phyloP scores from a whole-genome alignment of 148 eudicot genomes.

The Silene latifolia region DNA sequence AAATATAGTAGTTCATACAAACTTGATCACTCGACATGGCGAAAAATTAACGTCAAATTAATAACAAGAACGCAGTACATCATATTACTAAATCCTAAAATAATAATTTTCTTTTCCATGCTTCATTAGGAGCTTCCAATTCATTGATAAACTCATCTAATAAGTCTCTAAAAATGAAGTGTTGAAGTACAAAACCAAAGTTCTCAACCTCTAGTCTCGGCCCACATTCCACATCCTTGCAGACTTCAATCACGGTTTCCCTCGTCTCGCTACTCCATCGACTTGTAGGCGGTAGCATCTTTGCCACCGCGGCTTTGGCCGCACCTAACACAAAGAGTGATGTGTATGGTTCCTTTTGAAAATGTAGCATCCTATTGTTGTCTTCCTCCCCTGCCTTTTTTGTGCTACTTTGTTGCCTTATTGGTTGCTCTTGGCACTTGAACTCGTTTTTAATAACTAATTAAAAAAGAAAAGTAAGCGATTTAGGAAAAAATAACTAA shows the following conservation, averaged over 20 bases:
- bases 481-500: no score
- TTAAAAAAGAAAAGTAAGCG: background rate
- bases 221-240: constrained; percentile 49
- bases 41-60: no score
- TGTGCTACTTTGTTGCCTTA: constrained; percentile 16
- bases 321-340: background rate
- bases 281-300: background rate
- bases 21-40: no score
- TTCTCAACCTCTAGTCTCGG: constrained; percentile 41
- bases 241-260: constrained; percentile 54
- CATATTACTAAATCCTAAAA: constrained; percentile 27
- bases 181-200: constrained; percentile 52
- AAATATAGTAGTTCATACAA: no score
- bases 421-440: constrained; percentile 14
- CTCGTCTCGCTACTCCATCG: constrained; percentile 35
- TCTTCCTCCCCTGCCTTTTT: constrained; percentile 38
- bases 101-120: constrained; percentile 49
- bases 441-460: background rate
- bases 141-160: constrained; percentile 50
- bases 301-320: no score
- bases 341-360: constrained; percentile 5
- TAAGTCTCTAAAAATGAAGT: constrained; percentile 48
- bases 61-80: no score
- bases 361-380: constrained; percentile 4
- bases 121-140: constrained; percentile 24